Conservation (phyloP, 202 grass and related monocot genomes). For the Schoenoplectus tabernaemontani region DNA sequence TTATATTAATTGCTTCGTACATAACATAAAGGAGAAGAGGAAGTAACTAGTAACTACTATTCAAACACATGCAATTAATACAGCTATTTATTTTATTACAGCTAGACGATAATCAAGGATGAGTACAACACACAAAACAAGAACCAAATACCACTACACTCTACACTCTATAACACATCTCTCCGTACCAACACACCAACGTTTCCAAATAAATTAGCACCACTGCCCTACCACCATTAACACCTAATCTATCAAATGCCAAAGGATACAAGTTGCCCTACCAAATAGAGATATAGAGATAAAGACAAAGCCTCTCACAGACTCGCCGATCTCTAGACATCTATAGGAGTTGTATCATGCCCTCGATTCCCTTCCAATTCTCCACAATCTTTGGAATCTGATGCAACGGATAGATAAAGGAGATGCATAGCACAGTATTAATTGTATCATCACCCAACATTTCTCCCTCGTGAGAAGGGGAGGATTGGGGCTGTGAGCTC, state of each 20-base stretch:
- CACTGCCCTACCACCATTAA: not conserved
- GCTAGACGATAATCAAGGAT: not conserved
- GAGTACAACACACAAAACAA: not conserved
- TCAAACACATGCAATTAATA: not conserved
- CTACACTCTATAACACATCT: not conserved
- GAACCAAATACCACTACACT: no score
- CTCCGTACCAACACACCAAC: not conserved
- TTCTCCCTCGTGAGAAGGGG: conserved; percentile 4
- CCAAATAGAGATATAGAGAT: conserved; percentile 12
- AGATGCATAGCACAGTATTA: no score
- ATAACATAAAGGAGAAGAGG: not conserved
- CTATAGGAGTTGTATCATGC: not conserved
- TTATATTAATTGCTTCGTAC: not conserved
- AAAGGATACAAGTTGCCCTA: conserved; percentile 89
- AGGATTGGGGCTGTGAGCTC: conserved; percentile 29
- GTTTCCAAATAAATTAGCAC: not conserved
- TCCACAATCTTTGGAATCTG: not conserved
- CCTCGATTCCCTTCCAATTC: conserved; percentile 5
- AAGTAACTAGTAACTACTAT: not conserved
- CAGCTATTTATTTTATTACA: not conserved
- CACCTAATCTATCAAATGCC: conserved; percentile 42
- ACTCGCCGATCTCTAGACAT: not conserved
- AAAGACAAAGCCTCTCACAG: conserved; percentile 1
- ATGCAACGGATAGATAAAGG: not conserved
- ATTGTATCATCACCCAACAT: conserved; percentile 15